Evolutionary conservation across 2,329 filamentous ascomycete species (phyloP).

Genomic region (Berkeleyomyces rouxiae): DNA sequence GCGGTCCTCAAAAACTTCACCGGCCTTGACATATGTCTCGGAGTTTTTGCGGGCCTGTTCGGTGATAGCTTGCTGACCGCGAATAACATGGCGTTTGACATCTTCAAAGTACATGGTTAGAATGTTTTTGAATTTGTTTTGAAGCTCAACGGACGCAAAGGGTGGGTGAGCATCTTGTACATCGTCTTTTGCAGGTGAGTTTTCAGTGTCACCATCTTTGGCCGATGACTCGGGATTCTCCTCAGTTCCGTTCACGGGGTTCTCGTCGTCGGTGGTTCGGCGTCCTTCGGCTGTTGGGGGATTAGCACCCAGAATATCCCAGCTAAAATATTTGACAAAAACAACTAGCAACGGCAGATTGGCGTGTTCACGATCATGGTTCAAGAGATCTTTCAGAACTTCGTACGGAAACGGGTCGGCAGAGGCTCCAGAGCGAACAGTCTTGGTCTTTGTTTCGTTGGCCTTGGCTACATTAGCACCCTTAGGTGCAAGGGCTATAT

Average conservation of each 20-base stretch:
- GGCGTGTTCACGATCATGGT: constrained; percentile 79
- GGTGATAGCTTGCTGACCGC: constrained; percentile 81
- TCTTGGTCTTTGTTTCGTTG: constrained; percentile 39
- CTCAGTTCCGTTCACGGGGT: constrained; percentile 30
- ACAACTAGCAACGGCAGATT: constrained; percentile 85
- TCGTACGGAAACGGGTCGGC: constrained; percentile 90
- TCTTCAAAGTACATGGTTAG: constrained; percentile 82
- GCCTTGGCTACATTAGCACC: constrained; percentile 35
- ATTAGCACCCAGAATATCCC: constrained; percentile 81
- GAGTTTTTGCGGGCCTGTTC: constrained; percentile 86
- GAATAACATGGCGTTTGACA: constrained; percentile 70
- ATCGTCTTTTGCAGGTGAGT: constrained; percentile 13
- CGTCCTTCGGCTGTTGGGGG: constrained; percentile 56
- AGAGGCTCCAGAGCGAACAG: constrained; percentile 39
- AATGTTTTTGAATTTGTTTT: constrained; percentile 73
- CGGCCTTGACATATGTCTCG: constrained; percentile 95
- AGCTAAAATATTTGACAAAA: constrained; percentile 91
- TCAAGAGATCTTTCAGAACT: constrained; percentile 90
- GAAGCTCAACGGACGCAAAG: constrained; percentile 58
- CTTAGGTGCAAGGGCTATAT: constrained; percentile 42
- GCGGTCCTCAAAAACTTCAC: constrained; percentile 93
- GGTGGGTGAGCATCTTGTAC: constrained; percentile 46
- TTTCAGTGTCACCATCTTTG: constrained; percentile 12
- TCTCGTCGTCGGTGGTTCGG: constrained; percentile 65
- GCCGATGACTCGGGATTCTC: constrained; percentile 5